phyloP scores from a whole-genome alignment of 163 green algal species.

The Dunaliella salina region DNA sequence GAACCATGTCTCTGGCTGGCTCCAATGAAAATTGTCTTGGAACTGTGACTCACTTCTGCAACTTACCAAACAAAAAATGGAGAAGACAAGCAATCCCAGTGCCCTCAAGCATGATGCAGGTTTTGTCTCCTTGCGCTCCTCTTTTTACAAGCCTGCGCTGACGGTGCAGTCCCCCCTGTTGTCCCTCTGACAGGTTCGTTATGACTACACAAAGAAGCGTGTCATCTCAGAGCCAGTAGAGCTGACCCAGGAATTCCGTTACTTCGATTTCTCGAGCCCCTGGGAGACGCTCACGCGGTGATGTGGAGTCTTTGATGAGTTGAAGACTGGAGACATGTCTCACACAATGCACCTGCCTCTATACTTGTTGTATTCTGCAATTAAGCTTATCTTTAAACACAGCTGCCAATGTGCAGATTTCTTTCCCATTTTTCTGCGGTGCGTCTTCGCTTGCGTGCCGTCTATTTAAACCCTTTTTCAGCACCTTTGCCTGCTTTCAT shows the following conservation, averaged over 20 bases:
- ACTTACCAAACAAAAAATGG: too few relatives aligned
- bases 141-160: neutral
- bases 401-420: neutral
- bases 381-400: neutral
- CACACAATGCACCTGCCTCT: too few relatives aligned
- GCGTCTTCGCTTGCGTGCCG: too few relatives aligned
- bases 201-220: conserved; percentile 67
- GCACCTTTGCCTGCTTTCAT: too few relatives aligned
- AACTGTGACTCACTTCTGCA: too few relatives aligned
- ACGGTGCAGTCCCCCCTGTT: neutral
- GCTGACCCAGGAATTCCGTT: conserved; percentile 53
- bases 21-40: too few relatives aligned
- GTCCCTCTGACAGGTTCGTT: conserved; percentile 31
- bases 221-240: conserved; percentile 68
- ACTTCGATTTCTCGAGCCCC: conserved; percentile 54
- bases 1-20: too few relatives aligned
- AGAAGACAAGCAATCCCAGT: too few relatives aligned
- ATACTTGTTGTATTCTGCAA: neutral
- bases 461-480: too few relatives aligned
- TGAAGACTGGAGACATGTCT: too few relatives aligned
- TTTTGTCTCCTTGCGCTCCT: neutral
- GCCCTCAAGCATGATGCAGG: neutral
- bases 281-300: conserved; percentile 51
- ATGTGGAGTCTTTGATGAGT: neutral
- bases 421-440: neutral